A percentile compares a stretch with the other conserved stretches of the same genome.
Evolutionary conservation across 2,329 filamentous ascomycete species (phyloP).

Genomic region (Fusarium heterosporum): DNA sequence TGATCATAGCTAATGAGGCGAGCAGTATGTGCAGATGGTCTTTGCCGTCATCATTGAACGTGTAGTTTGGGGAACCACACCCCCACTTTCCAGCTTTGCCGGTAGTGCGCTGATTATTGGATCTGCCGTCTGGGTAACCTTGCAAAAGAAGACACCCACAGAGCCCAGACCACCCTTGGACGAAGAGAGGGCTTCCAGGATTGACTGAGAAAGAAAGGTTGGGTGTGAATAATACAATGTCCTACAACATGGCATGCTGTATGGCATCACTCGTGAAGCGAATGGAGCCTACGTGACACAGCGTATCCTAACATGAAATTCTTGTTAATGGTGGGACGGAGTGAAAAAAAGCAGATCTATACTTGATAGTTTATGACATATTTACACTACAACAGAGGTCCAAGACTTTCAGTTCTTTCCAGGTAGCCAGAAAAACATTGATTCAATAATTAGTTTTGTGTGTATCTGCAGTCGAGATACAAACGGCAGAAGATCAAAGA

Average conservation of each 20-base stretch:
- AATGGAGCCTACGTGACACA: not conserved
- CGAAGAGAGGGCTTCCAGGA: conserved; percentile 50
- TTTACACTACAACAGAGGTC: no score
- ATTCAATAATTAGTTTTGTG: no score
- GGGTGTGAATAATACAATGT: not conserved
- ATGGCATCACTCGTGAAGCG: not conserved
- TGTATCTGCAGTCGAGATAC: no score
- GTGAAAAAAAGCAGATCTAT: no score
- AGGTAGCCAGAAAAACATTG: no score
- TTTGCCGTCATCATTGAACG: conserved; percentile 55
- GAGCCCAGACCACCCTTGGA: conserved; percentile 44
- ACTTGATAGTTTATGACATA: no score
- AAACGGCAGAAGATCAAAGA: no score
- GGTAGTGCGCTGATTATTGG: conserved; percentile 57
- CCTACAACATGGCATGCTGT: fast-evolving
- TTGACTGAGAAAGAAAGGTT: conserved; percentile 5
- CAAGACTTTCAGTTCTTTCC: no score
- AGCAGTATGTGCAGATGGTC: conserved; percentile 51
- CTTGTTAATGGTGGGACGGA: not conserved
- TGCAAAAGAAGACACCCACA: conserved; percentile 54
- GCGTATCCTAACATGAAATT: not conserved
- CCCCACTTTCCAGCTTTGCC: conserved; percentile 53
- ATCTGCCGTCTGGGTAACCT: conserved; percentile 56
- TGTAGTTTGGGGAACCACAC: conserved; percentile 58
- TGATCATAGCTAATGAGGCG: not conserved